These are phyloP conservation scores for Endoconidiophora polonica DNA, from an alignment of 2,329 filamentous ascomycete genomes.

Conservation along the genomic window DNA sequence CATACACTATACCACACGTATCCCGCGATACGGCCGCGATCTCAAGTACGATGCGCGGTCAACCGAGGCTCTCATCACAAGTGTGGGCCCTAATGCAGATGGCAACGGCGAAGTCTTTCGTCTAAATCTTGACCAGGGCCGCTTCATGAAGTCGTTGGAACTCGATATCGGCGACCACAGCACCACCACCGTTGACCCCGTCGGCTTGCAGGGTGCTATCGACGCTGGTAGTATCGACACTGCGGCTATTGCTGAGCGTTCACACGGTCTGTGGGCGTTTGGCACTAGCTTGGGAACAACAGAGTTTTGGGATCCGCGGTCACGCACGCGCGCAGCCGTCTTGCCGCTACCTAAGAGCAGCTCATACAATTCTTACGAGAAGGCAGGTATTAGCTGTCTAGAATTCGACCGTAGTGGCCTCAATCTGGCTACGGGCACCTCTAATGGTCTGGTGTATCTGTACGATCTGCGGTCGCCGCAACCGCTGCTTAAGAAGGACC, in stretches of 20 bases:
- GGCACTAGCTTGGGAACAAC: slow-evolving; percentile 91
- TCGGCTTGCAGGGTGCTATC: slow-evolving; percentile 70
- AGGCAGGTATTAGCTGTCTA: slow-evolving; percentile 67
- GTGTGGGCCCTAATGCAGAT: slow-evolving; percentile 73
- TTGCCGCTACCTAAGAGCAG: slow-evolving; percentile 24
- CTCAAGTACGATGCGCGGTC: slow-evolving; percentile 67
- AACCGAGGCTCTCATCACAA: slow-evolving; percentile 71
- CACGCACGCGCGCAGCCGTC: slow-evolving; percentile 63
- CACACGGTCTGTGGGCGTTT: slow-evolving; percentile 81
- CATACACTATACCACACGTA: slow-evolving; percentile 72
- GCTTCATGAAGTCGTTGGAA: slow-evolving; percentile 90
- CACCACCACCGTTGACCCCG: slow-evolving; percentile 32
- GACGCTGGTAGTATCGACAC: slow-evolving; percentile 74
- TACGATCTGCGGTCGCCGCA: slow-evolving; percentile 83
- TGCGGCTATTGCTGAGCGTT: slow-evolving; percentile 70
- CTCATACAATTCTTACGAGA: slow-evolving; percentile 31
- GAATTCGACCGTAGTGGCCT: slow-evolving; percentile 75
- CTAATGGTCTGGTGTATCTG: slow-evolving; percentile 70
- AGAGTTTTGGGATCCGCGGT: slow-evolving; percentile 89
- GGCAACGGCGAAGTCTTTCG: slow-evolving; percentile 85
- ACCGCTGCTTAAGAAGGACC: slow-evolving; percentile 78
- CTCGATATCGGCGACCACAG: slow-evolving; percentile 69
- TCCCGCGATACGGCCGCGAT: slow-evolving; percentile 85
- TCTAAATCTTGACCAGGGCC: slow-evolving; percentile 75
- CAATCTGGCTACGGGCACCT: slow-evolving; percentile 74